Evolutionary conservation across 2,329 filamentous ascomycete species (phyloP).

Genomic region (Colletotrichum incanum): DNA sequence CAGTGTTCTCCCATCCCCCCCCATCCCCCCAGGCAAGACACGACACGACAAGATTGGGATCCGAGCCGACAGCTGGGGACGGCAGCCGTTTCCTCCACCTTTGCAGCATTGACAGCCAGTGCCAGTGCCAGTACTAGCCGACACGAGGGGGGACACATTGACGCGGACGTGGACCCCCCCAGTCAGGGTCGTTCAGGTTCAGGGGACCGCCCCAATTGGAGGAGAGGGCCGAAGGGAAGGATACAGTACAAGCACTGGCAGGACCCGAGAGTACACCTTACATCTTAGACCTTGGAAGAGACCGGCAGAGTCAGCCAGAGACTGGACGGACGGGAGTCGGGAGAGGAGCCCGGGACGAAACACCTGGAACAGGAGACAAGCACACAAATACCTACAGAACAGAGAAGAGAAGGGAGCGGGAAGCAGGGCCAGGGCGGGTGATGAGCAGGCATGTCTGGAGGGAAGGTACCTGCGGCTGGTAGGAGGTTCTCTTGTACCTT

Average conservation of each 20-base stretch:
- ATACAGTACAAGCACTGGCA: conserved; percentile 34
- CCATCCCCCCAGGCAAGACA: conserved; percentile 10
- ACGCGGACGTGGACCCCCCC: conserved; percentile 24
- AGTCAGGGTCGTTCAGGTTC: conserved; percentile 32
- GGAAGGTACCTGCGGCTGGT: conserved; percentile 10
- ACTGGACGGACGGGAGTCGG: conserved; percentile 5
- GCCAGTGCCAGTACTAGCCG: conserved; percentile 7
- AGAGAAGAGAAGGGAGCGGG: conserved; percentile 10
- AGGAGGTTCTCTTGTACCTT: neutral
- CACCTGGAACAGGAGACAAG: neutral
- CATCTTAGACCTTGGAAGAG: neutral
- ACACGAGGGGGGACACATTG: conserved; percentile 26
- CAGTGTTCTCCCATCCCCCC: neutral
- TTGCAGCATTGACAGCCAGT: neutral
- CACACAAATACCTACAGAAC: neutral
- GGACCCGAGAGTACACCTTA: conserved; percentile 20
- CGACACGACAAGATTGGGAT: conserved; percentile 32
- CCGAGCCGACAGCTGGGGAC: conserved; percentile 17
- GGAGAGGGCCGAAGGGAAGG: neutral
- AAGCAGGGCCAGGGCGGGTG: conserved; percentile 13
- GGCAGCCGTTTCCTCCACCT: conserved; percentile 7
- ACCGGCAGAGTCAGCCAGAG: neutral
- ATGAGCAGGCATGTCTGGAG: conserved; percentile 12
- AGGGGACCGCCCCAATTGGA: conserved; percentile 37
- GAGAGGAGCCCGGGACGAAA: neutral